These are phyloP conservation scores for Moniliophthora roreri DNA, from an alignment of 1,284 basidiomycete genomes.

Conservation along the genomic window DNA sequence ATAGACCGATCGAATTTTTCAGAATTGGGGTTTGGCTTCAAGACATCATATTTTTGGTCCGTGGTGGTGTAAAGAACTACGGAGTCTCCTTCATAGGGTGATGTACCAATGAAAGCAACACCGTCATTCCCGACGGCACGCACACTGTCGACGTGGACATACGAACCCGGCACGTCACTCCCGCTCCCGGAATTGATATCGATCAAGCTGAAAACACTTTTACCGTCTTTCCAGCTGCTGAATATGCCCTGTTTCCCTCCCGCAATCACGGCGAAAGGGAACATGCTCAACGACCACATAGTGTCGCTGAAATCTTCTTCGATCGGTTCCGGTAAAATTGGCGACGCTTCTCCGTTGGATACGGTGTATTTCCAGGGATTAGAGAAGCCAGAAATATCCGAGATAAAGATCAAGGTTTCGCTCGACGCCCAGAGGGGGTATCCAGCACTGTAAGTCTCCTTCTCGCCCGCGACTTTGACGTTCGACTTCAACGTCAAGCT, in stretches of 20 bases:
- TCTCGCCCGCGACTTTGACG: conserved; percentile 42
- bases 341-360: conserved; percentile 29
- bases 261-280: conserved; percentile 49
- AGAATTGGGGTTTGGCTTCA: conserved; percentile 13
- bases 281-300: conserved; percentile 53
- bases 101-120: too few relatives aligned
- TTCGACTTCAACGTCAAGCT: conserved; percentile 33
- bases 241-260: conserved; percentile 43
- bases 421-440: conserved; percentile 63
- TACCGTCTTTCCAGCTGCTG: conserved; percentile 48
- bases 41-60: too few relatives aligned
- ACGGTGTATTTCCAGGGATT: conserved; percentile 64
- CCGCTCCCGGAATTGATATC: conserved; percentile 34
- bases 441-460: conserved; percentile 44
- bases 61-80: too few relatives aligned
- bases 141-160: conserved; percentile 43
- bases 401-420: conserved; percentile 63
- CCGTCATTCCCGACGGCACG: conserved; percentile 26
- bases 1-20: conserved; percentile 26
- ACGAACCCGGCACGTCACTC: conserved; percentile 42
- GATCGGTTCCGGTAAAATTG: conserved; percentile 46
- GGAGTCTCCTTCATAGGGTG: too few relatives aligned
- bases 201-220: conserved; percentile 48
- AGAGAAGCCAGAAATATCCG: conserved; percentile 66
- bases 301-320: conserved; percentile 60